Evolutionary conservation across 768 basidiomycete genomes (phyloP).

Genomic region (Mrakia frigida): DNA sequence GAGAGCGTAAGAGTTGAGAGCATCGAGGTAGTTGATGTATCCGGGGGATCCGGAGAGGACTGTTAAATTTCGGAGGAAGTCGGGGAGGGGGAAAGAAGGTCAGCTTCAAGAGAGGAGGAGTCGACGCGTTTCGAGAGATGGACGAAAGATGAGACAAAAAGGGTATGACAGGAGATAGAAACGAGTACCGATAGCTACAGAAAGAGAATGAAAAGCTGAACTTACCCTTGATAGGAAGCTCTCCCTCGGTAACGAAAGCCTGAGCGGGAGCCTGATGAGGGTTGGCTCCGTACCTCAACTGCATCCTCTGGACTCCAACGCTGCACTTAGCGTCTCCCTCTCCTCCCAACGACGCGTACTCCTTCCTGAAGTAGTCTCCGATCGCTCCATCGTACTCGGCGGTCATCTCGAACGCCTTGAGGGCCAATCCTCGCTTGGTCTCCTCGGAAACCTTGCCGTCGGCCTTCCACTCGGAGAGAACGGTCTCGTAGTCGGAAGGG

Average conservation of each 20-base stretch:
- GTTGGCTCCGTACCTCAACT: conserved; percentile 91
- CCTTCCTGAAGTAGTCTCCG: conserved; percentile 89
- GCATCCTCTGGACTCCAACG: conserved; percentile 68
- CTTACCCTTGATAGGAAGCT: conserved; percentile 87
- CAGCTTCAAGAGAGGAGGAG: neutral
- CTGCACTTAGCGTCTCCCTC: conserved; percentile 57
- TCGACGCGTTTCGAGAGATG: no score
- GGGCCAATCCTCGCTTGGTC: conserved; percentile 70
- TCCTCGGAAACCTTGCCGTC: conserved; percentile 68
- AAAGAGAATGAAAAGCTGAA: neutral
- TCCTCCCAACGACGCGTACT: conserved; percentile 79
- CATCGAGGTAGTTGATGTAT: conserved; percentile 96
- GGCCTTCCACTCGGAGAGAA: conserved; percentile 70
- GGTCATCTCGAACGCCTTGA: conserved; percentile 97
- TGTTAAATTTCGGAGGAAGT: conserved; percentile 42
- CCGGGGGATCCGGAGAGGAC: conserved; percentile 91
- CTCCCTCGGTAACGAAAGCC: conserved; percentile 81
- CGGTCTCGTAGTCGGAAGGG: conserved; percentile 69
- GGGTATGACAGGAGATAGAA: neutral
- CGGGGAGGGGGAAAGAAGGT: neutral
- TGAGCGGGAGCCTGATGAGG: conserved; percentile 99
- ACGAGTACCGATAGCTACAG: neutral
- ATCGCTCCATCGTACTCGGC: conserved; percentile 93
- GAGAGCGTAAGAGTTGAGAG: conserved; percentile 91
- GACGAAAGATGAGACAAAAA: neutral